Evolutionary conservation across 805 yeast species (phyloP), one percentile per base, ranked within the genome.

Genomic region (Kodamaea kakaduensis): DNA sequence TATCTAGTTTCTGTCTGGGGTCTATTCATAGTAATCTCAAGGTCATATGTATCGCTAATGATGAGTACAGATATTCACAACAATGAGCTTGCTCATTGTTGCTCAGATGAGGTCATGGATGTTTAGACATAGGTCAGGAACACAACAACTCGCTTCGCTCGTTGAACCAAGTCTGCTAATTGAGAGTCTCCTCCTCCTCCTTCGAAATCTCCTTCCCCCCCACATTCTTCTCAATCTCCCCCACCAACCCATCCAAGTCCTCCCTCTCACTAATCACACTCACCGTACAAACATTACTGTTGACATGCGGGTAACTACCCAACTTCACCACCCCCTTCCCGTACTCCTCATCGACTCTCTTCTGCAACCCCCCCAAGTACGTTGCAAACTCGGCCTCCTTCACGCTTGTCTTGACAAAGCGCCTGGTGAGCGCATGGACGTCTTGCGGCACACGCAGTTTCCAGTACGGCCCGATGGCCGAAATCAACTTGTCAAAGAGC

Each of bases 281-380:
- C 13, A 87, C 76, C 0, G 95, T 85, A 46, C 75, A 81, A 36
- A 76, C 61, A 1, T 73, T 69, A 58, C 76, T 70, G 10, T 71
- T 69, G 59, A 75, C 70, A 56, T 87, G 96, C 1, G 96, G 96
- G 52, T 87, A 87, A 21, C 89, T 80, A 3, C 96, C 96, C 31
- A 87, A 69, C 51, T 86, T 87, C 33, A 86, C 68, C 6, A 42
- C 36, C 6, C 53, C 56, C 9, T 32, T 31, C 4, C 66, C 69
- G 34, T 48, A 56, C 15, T 48, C 46, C 3, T 37, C 42, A 43
- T 63, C 58, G 4, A 37, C 43, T 6, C 32, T 37, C 32, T 51
- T 50, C 45, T 84, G 93, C 18, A 83, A 53, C 2, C 59, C 50
- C 1, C 73, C 50, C 41, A 86, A 61, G 35, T 64, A 75, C 3